These are phyloP conservation scores for Lumnitzera racemosa DNA, from an alignment of 345 rosid species.

Conservation along the genomic window DNA sequence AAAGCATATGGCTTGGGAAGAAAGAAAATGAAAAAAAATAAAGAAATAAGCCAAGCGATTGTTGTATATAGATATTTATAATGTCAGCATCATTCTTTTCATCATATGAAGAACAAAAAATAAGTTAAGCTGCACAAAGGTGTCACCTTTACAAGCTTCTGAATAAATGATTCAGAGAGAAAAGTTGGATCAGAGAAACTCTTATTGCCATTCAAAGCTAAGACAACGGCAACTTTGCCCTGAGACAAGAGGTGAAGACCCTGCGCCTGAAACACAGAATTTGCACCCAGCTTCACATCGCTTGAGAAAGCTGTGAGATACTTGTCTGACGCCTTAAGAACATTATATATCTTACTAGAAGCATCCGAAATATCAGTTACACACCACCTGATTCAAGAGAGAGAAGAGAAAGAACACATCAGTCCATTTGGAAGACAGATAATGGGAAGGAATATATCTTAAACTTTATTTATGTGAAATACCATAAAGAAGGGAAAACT, in stretches of 20 bases:
- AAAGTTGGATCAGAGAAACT: constrained; percentile 16
- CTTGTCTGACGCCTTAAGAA: constrained; percentile 34
- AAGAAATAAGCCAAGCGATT: too few species aligned
- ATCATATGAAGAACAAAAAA: not conserved
- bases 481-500: too few species aligned
- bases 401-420: not conserved
- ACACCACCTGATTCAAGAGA: constrained; percentile 6
- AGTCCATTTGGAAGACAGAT: not conserved
- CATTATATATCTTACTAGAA: constrained; percentile 25
- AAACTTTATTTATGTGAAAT: too few species aligned
- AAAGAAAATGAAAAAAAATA: too few species aligned
- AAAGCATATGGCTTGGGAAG: too few species aligned
- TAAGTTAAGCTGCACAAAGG: constrained; percentile 4
- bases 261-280: constrained; percentile 35
- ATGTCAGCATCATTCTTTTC: too few species aligned
- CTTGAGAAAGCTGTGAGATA: constrained; percentile 27
- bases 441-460: not conserved
- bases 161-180: constrained; percentile 16
- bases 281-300: constrained; percentile 27
- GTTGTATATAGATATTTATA: too few species aligned
- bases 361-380: constrained; percentile 6
- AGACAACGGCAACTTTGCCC: constrained; percentile 57
- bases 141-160: constrained; percentile 48
- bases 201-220: constrained; percentile 32
- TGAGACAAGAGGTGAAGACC: constrained; percentile 43